These are phyloP conservation scores for Fusarium sp. DNA, from an alignment of 2,329 filamentous ascomycete genomes.

Conservation along the genomic window DNA sequence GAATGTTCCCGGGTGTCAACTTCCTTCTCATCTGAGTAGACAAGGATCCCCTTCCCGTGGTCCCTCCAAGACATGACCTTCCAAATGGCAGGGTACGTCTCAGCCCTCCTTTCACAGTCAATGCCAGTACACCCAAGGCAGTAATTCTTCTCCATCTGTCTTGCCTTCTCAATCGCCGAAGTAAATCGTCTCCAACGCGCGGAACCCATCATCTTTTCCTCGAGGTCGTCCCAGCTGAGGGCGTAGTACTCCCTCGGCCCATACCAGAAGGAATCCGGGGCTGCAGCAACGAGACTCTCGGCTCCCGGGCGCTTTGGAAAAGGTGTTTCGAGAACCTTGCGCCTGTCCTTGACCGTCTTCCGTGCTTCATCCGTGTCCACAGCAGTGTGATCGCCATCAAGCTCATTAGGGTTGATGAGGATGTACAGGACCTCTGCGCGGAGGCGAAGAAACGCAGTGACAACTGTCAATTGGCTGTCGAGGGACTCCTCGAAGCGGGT, in stretches of 20 bases:
- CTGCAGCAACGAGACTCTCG: not conserved
- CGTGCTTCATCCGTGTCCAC: not conserved
- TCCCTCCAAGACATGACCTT: slow-evolving; percentile 5
- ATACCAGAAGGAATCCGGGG: not conserved
- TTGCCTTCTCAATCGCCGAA: not conserved
- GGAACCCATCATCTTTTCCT: not conserved
- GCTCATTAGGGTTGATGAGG: not conserved
- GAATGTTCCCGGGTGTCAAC: not conserved
- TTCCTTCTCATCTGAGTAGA: not conserved
- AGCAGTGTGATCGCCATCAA: not conserved
- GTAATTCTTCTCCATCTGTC: not conserved
- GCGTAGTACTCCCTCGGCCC: not conserved
- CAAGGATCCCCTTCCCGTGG: not conserved
- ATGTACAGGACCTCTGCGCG: not conserved
- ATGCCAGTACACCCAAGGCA: not conserved
- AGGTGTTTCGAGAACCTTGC: not conserved
- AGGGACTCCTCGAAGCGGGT: not conserved
- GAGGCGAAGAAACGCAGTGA: not conserved
- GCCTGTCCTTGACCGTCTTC: not conserved
- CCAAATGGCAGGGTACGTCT: not conserved
- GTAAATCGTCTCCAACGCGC: not conserved
- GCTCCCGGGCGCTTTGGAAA: not conserved
- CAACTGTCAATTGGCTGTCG: not conserved
- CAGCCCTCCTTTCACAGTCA: not conserved
- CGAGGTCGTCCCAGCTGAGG: not conserved